Evolutionary conservation across 805 yeast species (phyloP).

Genomic region (Myxozyma monticola): DNA sequence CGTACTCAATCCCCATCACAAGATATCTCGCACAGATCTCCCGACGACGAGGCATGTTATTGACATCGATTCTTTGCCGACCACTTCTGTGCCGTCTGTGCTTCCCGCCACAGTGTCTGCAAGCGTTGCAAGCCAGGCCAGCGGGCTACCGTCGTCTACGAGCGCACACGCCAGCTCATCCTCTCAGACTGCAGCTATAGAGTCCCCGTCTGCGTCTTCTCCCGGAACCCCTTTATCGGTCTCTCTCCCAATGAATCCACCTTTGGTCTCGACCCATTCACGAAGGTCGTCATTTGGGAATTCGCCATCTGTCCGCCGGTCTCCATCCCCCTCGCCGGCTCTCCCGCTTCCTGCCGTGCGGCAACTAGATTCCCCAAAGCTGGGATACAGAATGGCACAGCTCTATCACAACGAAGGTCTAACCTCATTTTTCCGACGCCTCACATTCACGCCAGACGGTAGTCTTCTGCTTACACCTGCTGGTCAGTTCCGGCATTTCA

Average conservation of each 20-base stretch:
- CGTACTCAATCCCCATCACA: slow-evolving; percentile 46
- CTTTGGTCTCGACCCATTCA: slow-evolving; percentile 41
- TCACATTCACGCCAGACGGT: slow-evolving; percentile 91
- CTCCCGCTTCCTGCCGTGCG: slow-evolving; percentile 52
- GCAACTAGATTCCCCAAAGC: slow-evolving; percentile 42
- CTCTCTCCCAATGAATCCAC: slow-evolving; percentile 40
- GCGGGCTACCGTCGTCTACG: background rate
- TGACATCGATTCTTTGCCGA: slow-evolving; percentile 10
- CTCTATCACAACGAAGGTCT: slow-evolving; percentile 83
- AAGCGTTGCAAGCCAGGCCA: too few relatives aligned
- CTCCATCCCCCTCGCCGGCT: slow-evolving; percentile 40
- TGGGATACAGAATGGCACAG: slow-evolving; percentile 36
- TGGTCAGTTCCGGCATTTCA: slow-evolving; percentile 54
- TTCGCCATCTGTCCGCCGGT: slow-evolving; percentile 40
- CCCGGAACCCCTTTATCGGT: slow-evolving; percentile 30
- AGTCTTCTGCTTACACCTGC: slow-evolving; percentile 72
- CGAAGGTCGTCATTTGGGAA: slow-evolving; percentile 47
- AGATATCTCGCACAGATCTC: slow-evolving; percentile 58
- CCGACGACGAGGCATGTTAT: slow-evolving; percentile 40
- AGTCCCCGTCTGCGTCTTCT: slow-evolving; percentile 31
- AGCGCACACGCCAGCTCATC: slow-evolving; percentile 1
- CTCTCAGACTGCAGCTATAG: slow-evolving; percentile 10
- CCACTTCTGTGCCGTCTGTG: slow-evolving; percentile 3
- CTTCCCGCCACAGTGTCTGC: background rate
- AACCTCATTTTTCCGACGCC: slow-evolving; percentile 84